Evolutionary conservation across 2,329 filamentous ascomycete genomes (phyloP).

Genomic region (Hypoxylon sp.): DNA sequence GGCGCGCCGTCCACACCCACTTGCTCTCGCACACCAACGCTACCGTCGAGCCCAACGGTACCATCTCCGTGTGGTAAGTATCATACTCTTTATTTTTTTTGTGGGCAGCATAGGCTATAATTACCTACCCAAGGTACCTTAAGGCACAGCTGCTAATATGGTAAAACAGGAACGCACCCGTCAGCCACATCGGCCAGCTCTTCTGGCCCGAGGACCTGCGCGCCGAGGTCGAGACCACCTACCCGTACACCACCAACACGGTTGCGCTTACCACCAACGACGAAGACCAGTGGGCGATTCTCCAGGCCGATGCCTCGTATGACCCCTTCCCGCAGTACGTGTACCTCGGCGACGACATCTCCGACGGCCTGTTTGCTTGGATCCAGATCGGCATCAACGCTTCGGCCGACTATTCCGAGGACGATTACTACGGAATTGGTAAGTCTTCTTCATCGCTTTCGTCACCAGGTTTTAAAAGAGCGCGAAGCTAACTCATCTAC

Average conservation of each 20-base stretch:
- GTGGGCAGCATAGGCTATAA: neutral
- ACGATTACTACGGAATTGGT: conserved; percentile 46
- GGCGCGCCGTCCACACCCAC: conserved; percentile 57
- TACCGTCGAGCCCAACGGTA: conserved; percentile 48
- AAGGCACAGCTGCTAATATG: conserved; percentile 4
- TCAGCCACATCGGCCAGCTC: conserved; percentile 51
- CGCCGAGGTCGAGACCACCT: conserved; percentile 47
- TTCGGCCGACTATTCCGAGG: conserved; percentile 50
- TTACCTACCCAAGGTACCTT: neutral
- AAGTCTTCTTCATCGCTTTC: conserved; percentile 3
- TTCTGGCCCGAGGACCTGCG: conserved; percentile 51
- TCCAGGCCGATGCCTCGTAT: conserved; percentile 46
- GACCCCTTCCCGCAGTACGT: conserved; percentile 65
- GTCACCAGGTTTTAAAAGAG: neutral
- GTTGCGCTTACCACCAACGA: conserved; percentile 48
- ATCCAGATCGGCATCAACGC: conserved; percentile 61
- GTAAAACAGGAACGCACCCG: conserved; percentile 40
- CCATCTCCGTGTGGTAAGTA: conserved; percentile 46
- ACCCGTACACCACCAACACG: conserved; percentile 49
- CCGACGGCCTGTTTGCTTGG: conserved; percentile 62
- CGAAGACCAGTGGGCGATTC: conserved; percentile 51
- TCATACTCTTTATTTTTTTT: no score
- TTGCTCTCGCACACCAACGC: conserved; percentile 50
- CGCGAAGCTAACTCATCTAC: conserved; percentile 10
- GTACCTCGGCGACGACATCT: conserved; percentile 61